phyloP scores from a whole-genome alignment of 371 early-diverging fungal genomes.

The Apophysomyces ossiformis region DNA sequence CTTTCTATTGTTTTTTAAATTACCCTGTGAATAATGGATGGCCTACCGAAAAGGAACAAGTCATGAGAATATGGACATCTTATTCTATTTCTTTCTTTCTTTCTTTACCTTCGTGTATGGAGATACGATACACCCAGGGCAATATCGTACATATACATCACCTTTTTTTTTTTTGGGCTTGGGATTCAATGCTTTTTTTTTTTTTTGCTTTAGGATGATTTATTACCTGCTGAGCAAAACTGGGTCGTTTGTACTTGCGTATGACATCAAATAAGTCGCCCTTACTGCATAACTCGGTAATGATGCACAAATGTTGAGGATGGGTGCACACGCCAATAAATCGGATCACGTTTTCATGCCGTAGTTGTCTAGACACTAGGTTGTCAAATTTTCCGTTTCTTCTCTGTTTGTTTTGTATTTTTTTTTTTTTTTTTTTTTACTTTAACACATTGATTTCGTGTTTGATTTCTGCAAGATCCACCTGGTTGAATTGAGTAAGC shows the following conservation, averaged over 20 bases:
- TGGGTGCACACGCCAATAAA: constrained; percentile 78
- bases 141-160: constrained; percentile 86
- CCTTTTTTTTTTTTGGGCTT: constrained; percentile 22
- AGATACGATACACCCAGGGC: constrained; percentile 76
- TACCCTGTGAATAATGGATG: constrained; percentile 57
- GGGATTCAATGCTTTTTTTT: not conserved
- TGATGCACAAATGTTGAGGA: constrained; percentile 71
- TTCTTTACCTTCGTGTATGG: constrained; percentile 54
- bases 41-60: constrained; percentile 18
- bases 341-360: constrained; percentile 79
- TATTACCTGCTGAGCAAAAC: constrained; percentile 62
- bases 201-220: not conserved
- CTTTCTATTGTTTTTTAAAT: not conserved
- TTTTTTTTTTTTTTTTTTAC: constrained; percentile 34
- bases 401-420: no score
- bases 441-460: constrained; percentile 81
- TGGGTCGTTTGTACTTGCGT: constrained; percentile 64
- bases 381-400: no score
- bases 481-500: constrained; percentile 66
- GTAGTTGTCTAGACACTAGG: constrained; percentile 55
- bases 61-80: not conserved
- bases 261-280: constrained; percentile 82
- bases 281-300: constrained; percentile 77
- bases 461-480: constrained; percentile 74
- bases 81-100: not conserved